phyloP scores from a whole-genome alignment of 768 basidiomycete species.

The Multifurca ochricompacta region DNA sequence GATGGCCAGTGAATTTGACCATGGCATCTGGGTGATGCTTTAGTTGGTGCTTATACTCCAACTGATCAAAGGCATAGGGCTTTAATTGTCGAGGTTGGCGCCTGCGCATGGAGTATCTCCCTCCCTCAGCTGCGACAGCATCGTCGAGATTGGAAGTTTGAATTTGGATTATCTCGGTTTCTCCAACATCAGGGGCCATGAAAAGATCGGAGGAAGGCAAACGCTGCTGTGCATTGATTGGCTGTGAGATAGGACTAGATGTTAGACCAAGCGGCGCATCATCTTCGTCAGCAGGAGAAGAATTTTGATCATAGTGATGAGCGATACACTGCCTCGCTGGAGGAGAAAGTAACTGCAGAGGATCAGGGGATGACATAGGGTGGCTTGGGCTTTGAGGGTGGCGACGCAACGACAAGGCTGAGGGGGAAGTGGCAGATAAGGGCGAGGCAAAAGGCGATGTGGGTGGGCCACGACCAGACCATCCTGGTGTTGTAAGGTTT shows the following conservation, averaged over 20 bases:
- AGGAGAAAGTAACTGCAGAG: not conserved
- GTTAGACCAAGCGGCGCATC: not conserved
- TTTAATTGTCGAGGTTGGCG: constrained; percentile 49
- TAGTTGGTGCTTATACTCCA: constrained; percentile 44
- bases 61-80: constrained; percentile 53
- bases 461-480: not conserved
- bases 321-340: not conserved
- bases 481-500: not conserved
- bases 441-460: constrained; percentile 4
- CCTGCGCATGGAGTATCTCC: constrained; percentile 46
- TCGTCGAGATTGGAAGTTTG: not conserved
- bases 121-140: not conserved
- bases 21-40: constrained; percentile 59
- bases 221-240: not conserved
- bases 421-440: not conserved
- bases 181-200: not conserved
- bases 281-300: not conserved
- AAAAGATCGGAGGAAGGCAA: not conserved
- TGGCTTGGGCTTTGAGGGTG: not conserved
- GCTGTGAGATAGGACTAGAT: not conserved
- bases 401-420: not conserved
- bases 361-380: not conserved
- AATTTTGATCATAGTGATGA: not conserved
- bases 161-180: not conserved
- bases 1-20: constrained; percentile 39